Evolutionary conservation across 305 asterid genomes (phyloP).

Genomic region (Fraxinus angustifolia): DNA sequence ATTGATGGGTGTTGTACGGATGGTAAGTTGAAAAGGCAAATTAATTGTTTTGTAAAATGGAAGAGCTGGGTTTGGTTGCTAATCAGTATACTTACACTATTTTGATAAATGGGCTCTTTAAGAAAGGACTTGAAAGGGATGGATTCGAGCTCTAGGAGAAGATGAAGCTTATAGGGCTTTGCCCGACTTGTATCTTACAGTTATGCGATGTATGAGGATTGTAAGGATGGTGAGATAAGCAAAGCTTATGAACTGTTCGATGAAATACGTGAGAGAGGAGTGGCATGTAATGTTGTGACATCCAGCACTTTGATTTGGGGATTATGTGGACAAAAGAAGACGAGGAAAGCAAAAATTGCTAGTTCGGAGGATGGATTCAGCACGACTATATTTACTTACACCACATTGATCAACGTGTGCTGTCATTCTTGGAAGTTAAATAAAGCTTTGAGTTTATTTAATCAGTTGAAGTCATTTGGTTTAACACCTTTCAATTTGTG

Average conservation of each 20-base stretch:
- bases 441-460: constrained; percentile 41
- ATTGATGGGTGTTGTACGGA: constrained; percentile 63
- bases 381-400: constrained; percentile 52
- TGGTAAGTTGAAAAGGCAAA: constrained; percentile 50
- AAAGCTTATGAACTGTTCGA: constrained; percentile 45
- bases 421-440: constrained; percentile 44
- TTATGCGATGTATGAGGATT: constrained; percentile 44
- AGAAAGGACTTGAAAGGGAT: constrained; percentile 44
- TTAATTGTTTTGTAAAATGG: constrained; percentile 41
- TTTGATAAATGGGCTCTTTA: constrained; percentile 58
- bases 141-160: constrained; percentile 62
- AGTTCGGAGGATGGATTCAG: constrained; percentile 37
- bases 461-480: constrained; percentile 46
- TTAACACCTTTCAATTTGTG: not conserved
- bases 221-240: constrained; percentile 33
- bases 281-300: constrained; percentile 51
- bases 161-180: constrained; percentile 56
- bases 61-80: constrained; percentile 45
- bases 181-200: constrained; percentile 58
- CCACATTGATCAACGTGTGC: constrained; percentile 48
- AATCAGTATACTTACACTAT: constrained; percentile 63
- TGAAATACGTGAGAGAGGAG: constrained; percentile 53
- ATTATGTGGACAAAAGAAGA: constrained; percentile 38
- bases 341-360: constrained; percentile 43
- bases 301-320: constrained; percentile 61